These are phyloP conservation scores for Orobanche coerulescens DNA, from an alignment of 257 asterid species.

Conservation along the genomic window DNA sequence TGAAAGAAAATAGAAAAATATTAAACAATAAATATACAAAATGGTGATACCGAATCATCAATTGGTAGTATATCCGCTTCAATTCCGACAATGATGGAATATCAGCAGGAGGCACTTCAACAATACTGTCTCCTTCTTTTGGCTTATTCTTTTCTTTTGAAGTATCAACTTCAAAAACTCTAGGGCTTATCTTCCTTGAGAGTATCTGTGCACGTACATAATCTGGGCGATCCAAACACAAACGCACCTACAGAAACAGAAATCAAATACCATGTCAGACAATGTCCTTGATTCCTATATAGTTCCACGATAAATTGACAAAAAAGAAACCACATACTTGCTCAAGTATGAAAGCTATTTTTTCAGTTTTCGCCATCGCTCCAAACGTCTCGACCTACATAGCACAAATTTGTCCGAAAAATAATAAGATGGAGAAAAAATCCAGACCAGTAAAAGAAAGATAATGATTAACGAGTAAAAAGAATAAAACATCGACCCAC, in stretches of 20 bases:
- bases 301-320: slow-evolving; percentile 11
- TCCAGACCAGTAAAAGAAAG: neutral
- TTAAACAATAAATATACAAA: neutral
- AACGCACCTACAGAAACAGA: slow-evolving; percentile 61
- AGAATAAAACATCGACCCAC: slow-evolving; percentile 36
- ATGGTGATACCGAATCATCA: slow-evolving; percentile 72
- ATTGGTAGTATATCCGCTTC: slow-evolving; percentile 85
- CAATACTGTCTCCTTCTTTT: slow-evolving; percentile 77
- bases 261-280: slow-evolving; percentile 15
- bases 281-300: neutral
- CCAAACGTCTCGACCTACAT: slow-evolving; percentile 98
- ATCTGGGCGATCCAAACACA: slow-evolving; percentile 90
- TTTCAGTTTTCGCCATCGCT: slow-evolving; percentile 98
- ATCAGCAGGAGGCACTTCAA: slow-evolving; percentile 92
- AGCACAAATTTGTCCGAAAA: slow-evolving; percentile 14
- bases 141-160: slow-evolving; percentile 82
- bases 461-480: neutral
- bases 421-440: neutral
- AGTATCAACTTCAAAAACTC: slow-evolving; percentile 86
- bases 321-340: slow-evolving; percentile 48
- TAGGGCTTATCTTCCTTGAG: slow-evolving; percentile 87
- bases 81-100: slow-evolving; percentile 80
- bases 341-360: slow-evolving; percentile 91
- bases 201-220: slow-evolving; percentile 96
- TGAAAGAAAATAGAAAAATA: neutral